Evolutionary conservation across 768 basidiomycete species (phyloP), one percentile per base, ranked within the genome.

Genomic region (Lyophyllum atratum): DNA sequence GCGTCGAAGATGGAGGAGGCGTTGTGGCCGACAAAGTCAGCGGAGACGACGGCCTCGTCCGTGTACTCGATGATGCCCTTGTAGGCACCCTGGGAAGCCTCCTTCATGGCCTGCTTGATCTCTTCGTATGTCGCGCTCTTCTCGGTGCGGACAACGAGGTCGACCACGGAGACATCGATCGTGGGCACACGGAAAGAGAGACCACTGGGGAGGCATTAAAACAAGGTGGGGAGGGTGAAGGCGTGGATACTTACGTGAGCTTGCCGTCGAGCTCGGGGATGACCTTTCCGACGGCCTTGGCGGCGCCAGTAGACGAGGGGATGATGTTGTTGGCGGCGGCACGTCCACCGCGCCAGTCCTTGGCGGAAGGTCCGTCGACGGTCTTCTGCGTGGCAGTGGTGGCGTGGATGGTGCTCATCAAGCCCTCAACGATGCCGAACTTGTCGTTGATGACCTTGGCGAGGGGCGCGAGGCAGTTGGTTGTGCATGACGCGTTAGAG

Each of bases 401-500:
- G 42, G 95, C 88, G 74, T 98, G 95, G 66, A 99, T 92, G 67
- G 96, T 98, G 78, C 91, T 95, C 97, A 98, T 98, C 73, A 99
- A 83, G 70, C 91, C 96, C 80, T 99, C 96, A 59, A 91, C 82
- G 68, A 99, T 95, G 67, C 90, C 92, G 69, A 92, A 98, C 60
- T 93, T 94, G 86, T 98, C 97, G 77, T 99, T 67, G 81, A 99
- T 82, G 74, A 98, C 89, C 83, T 99, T 99, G 74, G 95, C 96
- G 59, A 99, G 86, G 61, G 96, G 94, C n/a, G 96, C 96, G 58
- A 99, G 85, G 78, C 96, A 99, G 88, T 99, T 99, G 75, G 96
- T 99, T 45, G 96, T 98, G 87, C 96, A 98, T 21, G 95, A 98
- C 28, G 96, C 96, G 77, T 99, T 98, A 66, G 96, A 99, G 76